These are phyloP conservation scores for Biscogniauxia sp. DNA, from an alignment of 2,329 filamentous ascomycete species.

Conservation along the genomic window DNA sequence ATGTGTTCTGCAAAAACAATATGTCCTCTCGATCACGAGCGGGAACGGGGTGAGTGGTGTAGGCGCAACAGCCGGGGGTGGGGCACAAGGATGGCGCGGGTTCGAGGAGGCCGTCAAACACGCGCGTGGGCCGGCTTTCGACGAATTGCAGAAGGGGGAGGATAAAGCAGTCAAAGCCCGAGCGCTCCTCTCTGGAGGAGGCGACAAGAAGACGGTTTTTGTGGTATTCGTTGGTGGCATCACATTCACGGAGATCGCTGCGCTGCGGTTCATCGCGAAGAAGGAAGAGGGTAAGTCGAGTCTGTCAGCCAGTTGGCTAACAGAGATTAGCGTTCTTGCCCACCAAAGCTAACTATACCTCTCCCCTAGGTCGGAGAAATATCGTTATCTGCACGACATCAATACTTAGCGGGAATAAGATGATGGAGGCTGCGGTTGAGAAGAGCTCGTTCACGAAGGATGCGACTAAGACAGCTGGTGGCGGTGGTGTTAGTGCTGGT, in stretches of 20 bases:
- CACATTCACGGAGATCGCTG: constrained; percentile 93
- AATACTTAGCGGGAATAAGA: constrained; percentile 82
- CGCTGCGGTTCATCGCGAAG: constrained; percentile 82
- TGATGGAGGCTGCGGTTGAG: constrained; percentile 85
- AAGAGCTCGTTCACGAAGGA: constrained; percentile 57
- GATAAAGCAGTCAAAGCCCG: constrained; percentile 89
- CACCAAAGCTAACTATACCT: constrained; percentile 5
- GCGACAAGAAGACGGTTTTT: constrained; percentile 79
- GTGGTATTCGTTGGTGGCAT: constrained; percentile 98
- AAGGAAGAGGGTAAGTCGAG: constrained; percentile 66
- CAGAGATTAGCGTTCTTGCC: constrained; percentile 3
- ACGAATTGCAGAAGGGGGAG: constrained; percentile 86
- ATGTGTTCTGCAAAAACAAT: constrained; percentile 87
- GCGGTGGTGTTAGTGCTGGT: constrained; percentile 20
- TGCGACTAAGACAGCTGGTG: constrained; percentile 23
- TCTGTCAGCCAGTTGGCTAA: constrained; percentile 5
- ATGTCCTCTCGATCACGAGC: constrained; percentile 68
- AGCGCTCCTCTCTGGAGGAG: constrained; percentile 73
- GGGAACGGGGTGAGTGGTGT: constrained; percentile 53
- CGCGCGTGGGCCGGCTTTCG: constrained; percentile 84
- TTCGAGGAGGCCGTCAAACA: constrained; percentile 93
- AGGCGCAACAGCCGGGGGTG: constrained; percentile 49
- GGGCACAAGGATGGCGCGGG: constrained; percentile 81
- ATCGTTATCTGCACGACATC: constrained; percentile 92
- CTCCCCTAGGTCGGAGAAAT: constrained; percentile 62